Evolutionary conservation across 163 green algal genomes (phyloP), one percentile per base, ranked within the genome.

Genomic region (Scenedesmus sp.): DNA sequence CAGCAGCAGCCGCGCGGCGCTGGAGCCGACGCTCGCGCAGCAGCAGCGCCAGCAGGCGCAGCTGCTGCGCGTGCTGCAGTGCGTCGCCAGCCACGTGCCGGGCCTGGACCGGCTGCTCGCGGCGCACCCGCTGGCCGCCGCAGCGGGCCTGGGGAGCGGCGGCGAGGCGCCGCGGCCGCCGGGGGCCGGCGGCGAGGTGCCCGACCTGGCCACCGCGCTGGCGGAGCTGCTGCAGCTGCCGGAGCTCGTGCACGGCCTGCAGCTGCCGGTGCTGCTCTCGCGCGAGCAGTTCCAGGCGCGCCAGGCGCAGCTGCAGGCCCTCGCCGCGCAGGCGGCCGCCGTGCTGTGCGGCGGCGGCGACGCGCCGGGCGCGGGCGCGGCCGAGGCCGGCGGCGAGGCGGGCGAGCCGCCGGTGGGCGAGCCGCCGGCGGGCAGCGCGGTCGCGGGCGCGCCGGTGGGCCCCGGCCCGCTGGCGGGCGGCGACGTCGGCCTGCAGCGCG

Each of bases 1-100:
- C 36, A 77, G 69, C 31, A 44, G 47, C 24, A 77, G 69, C 69
- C 64, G 69, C 13, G 69, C 69, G 13, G 69, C 69, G 9, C 53
- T 67, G 42, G 53, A 66, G 42, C 33, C 54, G 11, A 15, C 47
- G 50, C 36, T 36, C 17, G 13, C 24, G 18, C 50, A 65, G 34
- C 24, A 50, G 36, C 69, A 67, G 54, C 33, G 48, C n/a, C 67
- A 77, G 34, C 67, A 77, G 33, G 13, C 29, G 18, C 22, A 10
- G 54, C 69, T 77, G 45, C 44, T 77, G 48, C 58, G 54, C 4
- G 26, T 45, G 17, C 42, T 77, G 69, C 69, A 77, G 33, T 53
- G 39, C 14, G 24, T 77, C 11, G 24, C 53, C n/a, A 45, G 4
- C 10, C 53, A 67, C 24, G 34, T 77, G 69, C 69, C 69, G n/a